A percentile compares a stretch with the other conserved stretches of the same genome.
Conservation (phyloP, 305 asterid species). For the Ilex paraguariensis region DNA sequence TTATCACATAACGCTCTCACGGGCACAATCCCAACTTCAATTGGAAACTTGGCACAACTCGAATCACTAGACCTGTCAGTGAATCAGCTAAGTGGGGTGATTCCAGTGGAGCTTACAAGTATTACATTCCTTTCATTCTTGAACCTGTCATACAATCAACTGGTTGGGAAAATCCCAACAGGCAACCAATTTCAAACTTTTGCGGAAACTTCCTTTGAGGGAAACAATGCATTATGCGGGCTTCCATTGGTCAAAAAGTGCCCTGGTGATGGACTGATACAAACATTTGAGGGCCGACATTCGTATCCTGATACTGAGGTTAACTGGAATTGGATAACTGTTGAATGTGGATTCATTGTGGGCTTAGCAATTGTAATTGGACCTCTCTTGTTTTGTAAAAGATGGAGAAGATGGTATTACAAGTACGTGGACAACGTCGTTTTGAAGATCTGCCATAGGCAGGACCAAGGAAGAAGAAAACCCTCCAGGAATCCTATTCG, state of each 20-base stretch:
- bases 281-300: neutral
- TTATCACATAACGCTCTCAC: constrained; percentile 35
- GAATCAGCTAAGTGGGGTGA: constrained; percentile 29
- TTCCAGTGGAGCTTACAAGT: constrained; percentile 25
- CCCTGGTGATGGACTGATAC: neutral
- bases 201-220: constrained; percentile 18
- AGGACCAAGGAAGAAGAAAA: no score
- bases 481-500: no score
- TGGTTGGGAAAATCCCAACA: constrained; percentile 26
- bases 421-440: neutral
- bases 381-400: neutral
- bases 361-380: neutral
- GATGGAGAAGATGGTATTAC: neutral
- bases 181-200: constrained; percentile 35
- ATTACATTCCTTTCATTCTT: constrained; percentile 31
- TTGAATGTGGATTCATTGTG: constrained; percentile 10
- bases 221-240: constrained; percentile 35
- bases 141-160: constrained; percentile 33
- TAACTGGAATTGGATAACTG: constrained; percentile 2
- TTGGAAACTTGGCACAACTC: constrained; percentile 28
- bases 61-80: constrained; percentile 42
- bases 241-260: constrained; percentile 22
- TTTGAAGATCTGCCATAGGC: neutral
- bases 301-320: neutral
- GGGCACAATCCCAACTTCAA: constrained; percentile 32